Evolutionary conservation across 2,329 filamentous ascomycete species (phyloP).

Genomic region (Aspergillus latus): DNA sequence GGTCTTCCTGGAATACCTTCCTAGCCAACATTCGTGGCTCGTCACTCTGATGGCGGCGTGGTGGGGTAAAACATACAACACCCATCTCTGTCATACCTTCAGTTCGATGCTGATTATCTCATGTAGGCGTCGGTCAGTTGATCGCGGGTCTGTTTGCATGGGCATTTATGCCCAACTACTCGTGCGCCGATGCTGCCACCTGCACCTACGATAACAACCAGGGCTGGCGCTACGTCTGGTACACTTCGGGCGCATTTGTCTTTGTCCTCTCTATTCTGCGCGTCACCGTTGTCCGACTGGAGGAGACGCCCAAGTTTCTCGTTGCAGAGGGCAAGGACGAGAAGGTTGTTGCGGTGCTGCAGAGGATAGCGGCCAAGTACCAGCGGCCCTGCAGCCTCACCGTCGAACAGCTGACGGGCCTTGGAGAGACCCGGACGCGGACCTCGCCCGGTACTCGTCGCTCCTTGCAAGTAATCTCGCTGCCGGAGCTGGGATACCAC

Average conservation of each 20-base stretch:
- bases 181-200: slow-evolving; percentile 41
- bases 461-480: not conserved
- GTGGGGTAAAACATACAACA: slow-evolving; percentile 55
- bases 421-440: slow-evolving; percentile 2
- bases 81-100: not conserved
- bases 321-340: slow-evolving; percentile 71
- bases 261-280: slow-evolving; percentile 72
- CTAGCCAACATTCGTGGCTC: slow-evolving; percentile 65
- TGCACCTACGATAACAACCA: slow-evolving; percentile 54
- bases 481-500: slow-evolving; percentile 8
- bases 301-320: slow-evolving; percentile 81
- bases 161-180: slow-evolving; percentile 70
- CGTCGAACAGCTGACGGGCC: not conserved
- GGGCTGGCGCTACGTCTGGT: slow-evolving; percentile 72
- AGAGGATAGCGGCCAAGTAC: slow-evolving; percentile 2
- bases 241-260: slow-evolving; percentile 69
- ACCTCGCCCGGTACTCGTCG: not conserved
- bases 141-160: slow-evolving; percentile 57
- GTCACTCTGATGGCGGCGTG: slow-evolving; percentile 76
- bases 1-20: slow-evolving; percentile 78
- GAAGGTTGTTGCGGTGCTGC: slow-evolving; percentile 71
- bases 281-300: slow-evolving; percentile 73
- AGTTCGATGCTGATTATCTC: not conserved
- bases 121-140: slow-evolving; percentile 55
- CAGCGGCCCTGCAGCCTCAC: slow-evolving; percentile 9